Conservation (phyloP, 2,329 filamentous ascomycete species). For the Fusarium nurragi region DNA sequence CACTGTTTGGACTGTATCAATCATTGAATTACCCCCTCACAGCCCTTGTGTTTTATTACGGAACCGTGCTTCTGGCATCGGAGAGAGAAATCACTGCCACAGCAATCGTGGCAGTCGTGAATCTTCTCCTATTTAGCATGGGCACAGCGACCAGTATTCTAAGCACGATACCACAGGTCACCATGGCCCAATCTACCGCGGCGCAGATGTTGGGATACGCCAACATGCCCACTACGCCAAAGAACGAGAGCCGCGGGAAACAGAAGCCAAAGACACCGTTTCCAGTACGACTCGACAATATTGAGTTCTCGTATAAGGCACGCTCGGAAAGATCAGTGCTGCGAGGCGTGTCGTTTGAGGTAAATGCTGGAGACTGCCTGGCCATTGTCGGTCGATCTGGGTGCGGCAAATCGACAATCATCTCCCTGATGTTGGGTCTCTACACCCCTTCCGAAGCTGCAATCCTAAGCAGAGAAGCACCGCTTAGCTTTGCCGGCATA, state of each 20-base stretch:
- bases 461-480: constrained; percentile 18
- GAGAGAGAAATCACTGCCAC: constrained; percentile 60
- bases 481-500: constrained; percentile 67
- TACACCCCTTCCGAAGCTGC: constrained; percentile 58
- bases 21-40: constrained; percentile 75
- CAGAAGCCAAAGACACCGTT: constrained; percentile 43
- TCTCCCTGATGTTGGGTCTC: constrained; percentile 77
- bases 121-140: constrained; percentile 85
- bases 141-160: constrained; percentile 76
- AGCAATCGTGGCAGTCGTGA: constrained; percentile 77
- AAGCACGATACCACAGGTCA: constrained; percentile 81
- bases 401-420: constrained; percentile 89
- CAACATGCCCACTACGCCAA: constrained; percentile 62
- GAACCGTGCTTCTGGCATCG: constrained; percentile 68
- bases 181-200: constrained; percentile 76
- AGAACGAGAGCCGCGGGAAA: constrained; percentile 66
- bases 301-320: constrained; percentile 78
- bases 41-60: constrained; percentile 87
- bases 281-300: constrained; percentile 59
- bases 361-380: constrained; percentile 71
- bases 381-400: constrained; percentile 87
- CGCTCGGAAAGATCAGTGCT: constrained; percentile 65
- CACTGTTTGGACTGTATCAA: constrained; percentile 82
- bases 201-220: constrained; percentile 76
- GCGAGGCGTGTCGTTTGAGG: constrained; percentile 69